Conservation (phyloP, 2,329 filamentous ascomycete genomes). For the Phaeosphaeriaceae sp. region DNA sequence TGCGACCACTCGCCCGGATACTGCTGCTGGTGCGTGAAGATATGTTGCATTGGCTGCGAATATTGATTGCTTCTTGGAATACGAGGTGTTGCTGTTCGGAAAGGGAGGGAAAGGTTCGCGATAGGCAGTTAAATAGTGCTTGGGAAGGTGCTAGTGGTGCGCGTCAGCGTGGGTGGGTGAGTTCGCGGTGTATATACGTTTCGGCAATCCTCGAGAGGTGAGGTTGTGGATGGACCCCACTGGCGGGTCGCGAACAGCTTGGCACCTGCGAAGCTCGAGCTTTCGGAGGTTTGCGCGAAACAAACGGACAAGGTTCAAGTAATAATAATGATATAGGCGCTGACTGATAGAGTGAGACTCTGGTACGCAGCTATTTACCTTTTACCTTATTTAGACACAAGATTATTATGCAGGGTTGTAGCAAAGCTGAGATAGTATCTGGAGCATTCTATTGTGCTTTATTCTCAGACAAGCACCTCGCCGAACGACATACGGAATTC, state of each 20-base stretch:
- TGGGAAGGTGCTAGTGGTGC: conserved; percentile 15
- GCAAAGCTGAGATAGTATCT: too few species aligned
- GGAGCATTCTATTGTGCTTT: too few species aligned
- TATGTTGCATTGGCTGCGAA: conserved; percentile 60
- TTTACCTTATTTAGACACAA: too few species aligned
- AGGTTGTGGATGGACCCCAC: conserved; percentile 31
- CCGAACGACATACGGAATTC: conserved; percentile 41
- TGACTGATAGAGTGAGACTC: too few species aligned
- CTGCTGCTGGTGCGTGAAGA: conserved; percentile 69
- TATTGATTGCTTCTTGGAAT: conserved; percentile 15
- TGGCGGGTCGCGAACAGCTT: conserved; percentile 27
- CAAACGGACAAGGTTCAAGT: conserved; percentile 1
- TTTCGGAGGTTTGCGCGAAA: conserved; percentile 24
- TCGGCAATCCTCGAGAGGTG: conserved; percentile 32
- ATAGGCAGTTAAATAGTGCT: conserved; percentile 11
- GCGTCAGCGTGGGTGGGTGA: conserved; percentile 12
- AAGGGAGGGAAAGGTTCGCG: conserved; percentile 8
- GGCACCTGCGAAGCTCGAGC: conserved; percentile 34
- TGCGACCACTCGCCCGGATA: conserved; percentile 61
- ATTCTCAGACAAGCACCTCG: background rate
- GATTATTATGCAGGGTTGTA: too few species aligned
- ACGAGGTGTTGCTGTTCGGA: conserved; percentile 12
- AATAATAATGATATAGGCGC: background rate
- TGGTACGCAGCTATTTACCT: too few species aligned
- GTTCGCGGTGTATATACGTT: conserved; percentile 22